Evolutionary conservation across 345 rosid genomes (phyloP).

Genomic region (Eucalyptus curtisii): DNA sequence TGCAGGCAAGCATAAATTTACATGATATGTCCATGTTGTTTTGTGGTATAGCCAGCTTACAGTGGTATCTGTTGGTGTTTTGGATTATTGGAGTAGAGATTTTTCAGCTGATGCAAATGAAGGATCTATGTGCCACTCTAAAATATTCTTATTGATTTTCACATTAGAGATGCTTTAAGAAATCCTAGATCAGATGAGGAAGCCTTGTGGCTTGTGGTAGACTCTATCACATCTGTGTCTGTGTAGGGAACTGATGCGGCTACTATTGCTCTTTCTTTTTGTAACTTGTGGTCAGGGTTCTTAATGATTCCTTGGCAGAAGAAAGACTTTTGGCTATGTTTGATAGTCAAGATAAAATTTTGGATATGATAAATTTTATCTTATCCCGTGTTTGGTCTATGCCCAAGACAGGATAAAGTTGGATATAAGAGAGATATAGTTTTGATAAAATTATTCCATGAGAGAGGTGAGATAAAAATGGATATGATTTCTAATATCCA

Average conservation of each 20-base stretch:
- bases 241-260: not conserved
- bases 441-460: not conserved
- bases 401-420: not conserved
- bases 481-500: not conserved
- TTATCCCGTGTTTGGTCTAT: not conserved
- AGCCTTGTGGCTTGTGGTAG: not conserved
- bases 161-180: not conserved
- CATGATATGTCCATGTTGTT: not conserved
- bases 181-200: not conserved
- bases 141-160: not conserved
- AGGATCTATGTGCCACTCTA: not conserved
- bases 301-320: not conserved
- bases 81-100: not conserved
- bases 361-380: not conserved
- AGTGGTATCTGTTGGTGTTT: not conserved
- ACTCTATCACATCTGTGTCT: not conserved
- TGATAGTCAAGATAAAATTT: too few relatives aligned
- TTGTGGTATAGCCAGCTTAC: not conserved
- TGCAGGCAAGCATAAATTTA: slow-evolving; percentile 70
- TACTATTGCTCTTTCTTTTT: not conserved
- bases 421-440: too few relatives aligned
- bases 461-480: not conserved
- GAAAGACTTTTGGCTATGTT: not conserved
- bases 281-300: not conserved
- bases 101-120: not conserved